Evolutionary conservation across 805 yeast species (phyloP).

Genomic region (Myxozyma nipponensis): DNA sequence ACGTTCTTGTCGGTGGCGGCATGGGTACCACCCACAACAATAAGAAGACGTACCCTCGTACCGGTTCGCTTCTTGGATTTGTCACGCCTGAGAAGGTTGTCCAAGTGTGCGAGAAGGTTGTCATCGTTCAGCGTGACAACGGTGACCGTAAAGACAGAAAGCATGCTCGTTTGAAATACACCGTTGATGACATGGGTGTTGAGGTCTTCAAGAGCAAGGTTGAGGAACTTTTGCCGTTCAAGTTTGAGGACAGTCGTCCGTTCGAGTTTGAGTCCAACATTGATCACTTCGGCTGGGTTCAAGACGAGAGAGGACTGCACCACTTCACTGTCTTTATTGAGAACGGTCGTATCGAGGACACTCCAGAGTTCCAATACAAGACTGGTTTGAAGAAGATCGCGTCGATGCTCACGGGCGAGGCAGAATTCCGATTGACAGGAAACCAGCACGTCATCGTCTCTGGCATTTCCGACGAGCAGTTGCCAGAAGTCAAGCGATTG

Average conservation of each 20-base stretch:
- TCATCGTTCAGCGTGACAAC: slow-evolving; percentile 89
- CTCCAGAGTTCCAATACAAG: slow-evolving; percentile 85
- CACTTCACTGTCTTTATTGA: slow-evolving; percentile 94
- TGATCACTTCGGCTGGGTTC: slow-evolving; percentile 89
- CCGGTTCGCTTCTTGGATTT: slow-evolving; percentile 84
- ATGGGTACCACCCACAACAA: slow-evolving; percentile 98
- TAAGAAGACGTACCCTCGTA: slow-evolving; percentile 92
- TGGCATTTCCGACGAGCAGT: slow-evolving; percentile 64
- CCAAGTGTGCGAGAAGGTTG: slow-evolving; percentile 80
- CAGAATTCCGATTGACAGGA: slow-evolving; percentile 91
- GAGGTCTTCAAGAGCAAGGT: slow-evolving; percentile 75
- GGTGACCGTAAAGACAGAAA: slow-evolving; percentile 96
- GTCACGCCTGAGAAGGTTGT: slow-evolving; percentile 63
- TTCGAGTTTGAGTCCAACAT: slow-evolving; percentile 81
- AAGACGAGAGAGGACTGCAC: slow-evolving; percentile 55
- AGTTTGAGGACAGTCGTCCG: slow-evolving; percentile 64
- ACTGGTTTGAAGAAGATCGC: slow-evolving; percentile 81
- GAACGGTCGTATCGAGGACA: slow-evolving; percentile 94
- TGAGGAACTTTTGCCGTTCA: slow-evolving; percentile 76
- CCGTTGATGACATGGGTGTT: slow-evolving; percentile 90
- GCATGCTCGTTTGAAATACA: slow-evolving; percentile 96
- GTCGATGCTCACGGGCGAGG: slow-evolving; percentile 59
- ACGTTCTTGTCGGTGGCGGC: slow-evolving; percentile 94
- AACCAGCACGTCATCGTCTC: slow-evolving; percentile 87
- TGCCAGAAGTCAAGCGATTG: slow-evolving; percentile 57